Evolutionary conservation across 73 alveolate species (phyloP).

Genomic region (Tetrahymena malaccensis): DNA sequence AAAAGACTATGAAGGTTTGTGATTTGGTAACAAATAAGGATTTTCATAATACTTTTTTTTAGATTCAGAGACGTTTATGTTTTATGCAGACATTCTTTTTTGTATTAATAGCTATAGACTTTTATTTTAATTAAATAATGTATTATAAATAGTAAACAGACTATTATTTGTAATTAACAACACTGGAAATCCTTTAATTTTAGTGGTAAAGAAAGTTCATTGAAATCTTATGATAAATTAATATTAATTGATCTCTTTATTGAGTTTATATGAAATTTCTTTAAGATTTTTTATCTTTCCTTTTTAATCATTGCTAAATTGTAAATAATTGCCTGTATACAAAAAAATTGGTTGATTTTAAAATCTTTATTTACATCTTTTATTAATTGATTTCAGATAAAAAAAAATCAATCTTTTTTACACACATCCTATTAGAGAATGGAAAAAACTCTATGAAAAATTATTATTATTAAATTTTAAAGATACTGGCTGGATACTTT

Average conservation of each 20-base stretch:
- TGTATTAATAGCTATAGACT: not conserved
- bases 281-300: too few species aligned
- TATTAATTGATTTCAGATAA: not conserved
- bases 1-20: not conserved
- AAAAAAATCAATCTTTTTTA: too few species aligned
- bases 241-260: too few species aligned
- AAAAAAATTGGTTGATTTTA: not conserved
- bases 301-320: not conserved
- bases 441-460: too few species aligned
- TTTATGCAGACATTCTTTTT: not conserved
- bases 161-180: too few species aligned
- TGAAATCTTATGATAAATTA: not conserved
- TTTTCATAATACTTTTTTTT: not conserved
- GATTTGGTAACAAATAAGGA: not conserved
- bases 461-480: too few species aligned
- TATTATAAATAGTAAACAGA: not conserved
- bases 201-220: not conserved
- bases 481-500: not conserved
- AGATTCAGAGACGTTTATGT: not conserved
- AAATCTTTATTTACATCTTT: not conserved
- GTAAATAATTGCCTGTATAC: too few species aligned
- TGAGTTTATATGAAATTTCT: too few species aligned
- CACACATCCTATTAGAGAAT: too few species aligned
- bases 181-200: not conserved
- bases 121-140: not conserved